Evolutionary conservation across 169 alveolate species (phyloP), one percentile per base, ranked within the genome.

Genomic region (Babesia ovata): DNA sequence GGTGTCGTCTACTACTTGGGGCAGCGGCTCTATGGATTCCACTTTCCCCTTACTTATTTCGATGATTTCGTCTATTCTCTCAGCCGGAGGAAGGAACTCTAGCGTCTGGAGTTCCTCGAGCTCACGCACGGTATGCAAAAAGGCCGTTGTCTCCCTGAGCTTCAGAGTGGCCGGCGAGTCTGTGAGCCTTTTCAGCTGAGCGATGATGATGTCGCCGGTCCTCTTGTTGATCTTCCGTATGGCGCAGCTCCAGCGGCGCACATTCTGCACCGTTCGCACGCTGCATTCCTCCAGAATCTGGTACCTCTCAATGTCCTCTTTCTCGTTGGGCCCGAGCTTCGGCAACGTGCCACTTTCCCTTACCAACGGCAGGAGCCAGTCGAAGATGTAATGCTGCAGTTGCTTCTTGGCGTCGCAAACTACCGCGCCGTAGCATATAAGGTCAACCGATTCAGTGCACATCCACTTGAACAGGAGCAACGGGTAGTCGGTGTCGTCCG

Each of bases 181-280:
- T 14, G 72, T 46, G 11, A 45, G 57, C 9, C 91, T 52, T 76
- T 86, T 86, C 21, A 75, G 79, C 72, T 91, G 95, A 12, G 91
- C 83, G 21, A 91, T 86, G 57, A 91, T 90, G 52, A 91, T 87
- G 58, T 91, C 95, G 21, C 95, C 95, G 17, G 95, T 79, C n/a
- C 75, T 73, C 52, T 90, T 91, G 78, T 91, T 91, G 24, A 91
- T 91, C 70, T 91, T 91, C 74, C 86, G 70, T 49, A 91, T 91
- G 17, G 95, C 93, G 58, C 94, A 90, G 60, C 91, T 79, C 94
- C 94, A 91, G 45, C 95, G 79, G 33, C 95, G 70, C 50, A 91
- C 93, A 69, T 90, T 91, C 59, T 91, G 95, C 36, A 89, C 91
- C 39, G 92, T 90, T 36, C 95, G 72, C 39, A 90, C 50, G 39